Conservation (phyloP, 108 stramenopile genomes). For the Craspedostauros australis region DNA sequence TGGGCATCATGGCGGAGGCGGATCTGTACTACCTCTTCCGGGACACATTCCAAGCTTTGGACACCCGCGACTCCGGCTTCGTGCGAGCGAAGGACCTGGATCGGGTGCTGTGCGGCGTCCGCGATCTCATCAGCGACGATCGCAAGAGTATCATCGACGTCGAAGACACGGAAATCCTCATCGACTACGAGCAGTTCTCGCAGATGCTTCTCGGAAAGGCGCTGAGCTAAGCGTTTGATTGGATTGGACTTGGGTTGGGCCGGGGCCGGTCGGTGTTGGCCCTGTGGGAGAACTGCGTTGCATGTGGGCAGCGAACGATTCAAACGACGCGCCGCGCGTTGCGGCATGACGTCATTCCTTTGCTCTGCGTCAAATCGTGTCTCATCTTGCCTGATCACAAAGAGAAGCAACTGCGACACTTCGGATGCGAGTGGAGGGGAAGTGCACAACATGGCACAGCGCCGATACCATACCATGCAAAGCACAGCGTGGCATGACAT, state of each 20-base stretch:
- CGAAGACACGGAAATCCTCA: constrained; percentile 78
- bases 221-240: constrained; percentile 1
- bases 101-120: constrained; percentile 65
- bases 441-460: no score
- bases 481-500: no score
- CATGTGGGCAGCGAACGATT: no score
- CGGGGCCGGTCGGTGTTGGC: background rate
- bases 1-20: constrained; percentile 85
- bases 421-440: no score
- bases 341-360: no score
- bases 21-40: constrained; percentile 79
- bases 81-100: constrained; percentile 68
- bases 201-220: constrained; percentile 61
- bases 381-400: no score
- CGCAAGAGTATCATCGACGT: constrained; percentile 80
- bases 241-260: background rate
- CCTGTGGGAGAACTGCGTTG: no score
- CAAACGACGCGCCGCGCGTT: no score
- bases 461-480: no score
- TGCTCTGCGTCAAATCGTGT: no score
- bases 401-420: no score
- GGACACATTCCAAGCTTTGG: constrained; percentile 71
- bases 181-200: constrained; percentile 82
- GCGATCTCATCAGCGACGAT: constrained; percentile 81
- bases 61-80: constrained; percentile 64